Conservation (phyloP, 371 early-diverging fungal genomes). For the Nematocida homosporus region DNA sequence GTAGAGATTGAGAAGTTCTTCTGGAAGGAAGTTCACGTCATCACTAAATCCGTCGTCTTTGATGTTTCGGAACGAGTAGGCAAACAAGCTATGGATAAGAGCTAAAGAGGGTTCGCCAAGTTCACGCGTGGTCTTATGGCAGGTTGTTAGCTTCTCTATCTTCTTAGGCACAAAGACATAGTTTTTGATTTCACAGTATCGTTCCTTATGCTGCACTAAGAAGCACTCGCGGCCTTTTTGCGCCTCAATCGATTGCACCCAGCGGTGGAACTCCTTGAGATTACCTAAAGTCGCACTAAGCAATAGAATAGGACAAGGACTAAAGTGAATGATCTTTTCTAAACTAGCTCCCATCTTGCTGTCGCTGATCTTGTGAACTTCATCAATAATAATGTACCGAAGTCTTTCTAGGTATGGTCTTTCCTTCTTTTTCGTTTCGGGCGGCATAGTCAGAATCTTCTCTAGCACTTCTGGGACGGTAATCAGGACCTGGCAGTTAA, state of each 20-base stretch:
- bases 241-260: slow-evolving; percentile 63
- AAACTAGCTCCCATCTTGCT: slow-evolving; percentile 68
- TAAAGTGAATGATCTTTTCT: slow-evolving; percentile 70
- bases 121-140: slow-evolving; percentile 47
- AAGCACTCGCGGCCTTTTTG: slow-evolving; percentile 62
- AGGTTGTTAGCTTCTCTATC: slow-evolving; percentile 19
- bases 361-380: slow-evolving; percentile 70
- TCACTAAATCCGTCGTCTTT: slow-evolving; percentile 67
- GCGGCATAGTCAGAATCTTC: slow-evolving; percentile 57
- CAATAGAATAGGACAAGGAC: slow-evolving; percentile 69
- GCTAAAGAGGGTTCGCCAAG: slow-evolving; percentile 41
- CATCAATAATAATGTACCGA: slow-evolving; percentile 70
- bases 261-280: slow-evolving; percentile 68
- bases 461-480: slow-evolving; percentile 70
- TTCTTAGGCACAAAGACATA: slow-evolving; percentile 58
- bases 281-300: slow-evolving; percentile 71
- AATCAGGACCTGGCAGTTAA: slow-evolving; percentile 69
- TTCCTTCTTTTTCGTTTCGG: slow-evolving; percentile 19
- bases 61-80: slow-evolving; percentile 64
- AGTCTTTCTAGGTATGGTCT: slow-evolving; percentile 58
- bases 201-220: slow-evolving; percentile 63
- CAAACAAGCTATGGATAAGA: slow-evolving; percentile 66
- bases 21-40: slow-evolving; percentile 68
- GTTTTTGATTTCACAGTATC: slow-evolving; percentile 67
- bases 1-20: slow-evolving; percentile 66